Base-by-base conservation (phyloP, 108 stramenopile genomes). In the Nitzschia putrida region DNA sequence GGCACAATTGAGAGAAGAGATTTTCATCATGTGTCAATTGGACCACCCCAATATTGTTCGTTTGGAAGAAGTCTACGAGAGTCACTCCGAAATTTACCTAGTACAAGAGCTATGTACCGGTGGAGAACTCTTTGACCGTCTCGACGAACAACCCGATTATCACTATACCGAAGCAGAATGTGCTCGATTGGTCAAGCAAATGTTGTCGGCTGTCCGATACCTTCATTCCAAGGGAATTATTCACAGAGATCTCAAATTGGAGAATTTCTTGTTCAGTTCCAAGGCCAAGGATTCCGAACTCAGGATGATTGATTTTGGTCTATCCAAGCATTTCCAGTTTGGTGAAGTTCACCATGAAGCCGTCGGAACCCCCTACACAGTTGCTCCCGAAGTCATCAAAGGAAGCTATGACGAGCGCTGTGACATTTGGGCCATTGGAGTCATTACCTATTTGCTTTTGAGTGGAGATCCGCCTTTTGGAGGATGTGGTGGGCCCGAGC, bases 291-390 rank as follows among this genome's bases (percentile, higher is more conserved):
- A 86, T 34, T 68, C 87, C 9, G 88, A 88, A 44, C 66, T 98
- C 55, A 95, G 93, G 66, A 94, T 98, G 79, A 98, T 98, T 68
- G 70, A 79, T 45, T 97, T 98, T 63, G 97, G 97, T 39, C 78
- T 98, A 20, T 79, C 76, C 44, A 92, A 88, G 77, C 95, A 96
- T 80, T 97, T 95, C 70, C 77, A 75, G 20, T 83, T 85, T 69
- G 87, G 89, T 20, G 90, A 95, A 64, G 81, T 86, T 37, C 88
- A 88, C 24, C 84, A 87, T 39, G 91, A 93, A 57, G 91, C 92
- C 12, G 90, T 92, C 8, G 90, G 90, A 7, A 92, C 90, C 9
- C 90, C 90, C 7, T 92, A 92, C 55, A 88, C 88, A 0, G 91
- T 92, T 16, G 88, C 91, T 7, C 91, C 91, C 7, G 91, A 92